Percentiles rank a stretch among this genome's conserved stretches.
Evolutionary conservation across 768 basidiomycete species (phyloP).

Genomic region (Boletus fagicola): DNA sequence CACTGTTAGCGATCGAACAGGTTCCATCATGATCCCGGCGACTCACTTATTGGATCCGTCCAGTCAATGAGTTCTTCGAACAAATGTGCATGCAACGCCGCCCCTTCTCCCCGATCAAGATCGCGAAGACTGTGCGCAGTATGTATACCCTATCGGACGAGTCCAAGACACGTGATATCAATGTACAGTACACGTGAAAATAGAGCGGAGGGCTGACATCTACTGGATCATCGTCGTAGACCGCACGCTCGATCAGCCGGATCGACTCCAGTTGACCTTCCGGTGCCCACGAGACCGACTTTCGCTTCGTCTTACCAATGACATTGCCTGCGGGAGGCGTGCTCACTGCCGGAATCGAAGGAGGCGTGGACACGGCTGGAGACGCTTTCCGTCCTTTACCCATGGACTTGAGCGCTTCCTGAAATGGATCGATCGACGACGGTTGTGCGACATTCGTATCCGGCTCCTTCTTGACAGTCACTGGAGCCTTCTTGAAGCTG

Average conservation of each 20-base stretch:
- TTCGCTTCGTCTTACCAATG: constrained; percentile 61
- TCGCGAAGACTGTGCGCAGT: constrained; percentile 72
- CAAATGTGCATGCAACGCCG: constrained; percentile 74
- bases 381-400: constrained; percentile 59
- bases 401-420: constrained; percentile 79
- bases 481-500: constrained; percentile 78
- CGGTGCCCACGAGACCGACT: constrained; percentile 75
- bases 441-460: constrained; percentile 69
- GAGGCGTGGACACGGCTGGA: constrained; percentile 59
- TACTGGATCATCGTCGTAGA: constrained; percentile 86
- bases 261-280: constrained; percentile 72
- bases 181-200: constrained; percentile 47
- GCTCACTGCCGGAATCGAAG: constrained; percentile 34
- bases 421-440: constrained; percentile 75
- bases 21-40: constrained; percentile 11
- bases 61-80: constrained; percentile 89
- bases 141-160: constrained; percentile 65
- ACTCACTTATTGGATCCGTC: constrained; percentile 79
- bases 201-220: constrained; percentile 67
- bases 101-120: constrained; percentile 85
- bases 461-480: constrained; percentile 47
- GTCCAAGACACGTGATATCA: constrained; percentile 43
- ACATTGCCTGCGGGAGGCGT: constrained; percentile 38
- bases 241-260: constrained; percentile 77
- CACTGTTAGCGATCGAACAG: constrained; percentile 24